Evolutionary conservation across 2,329 filamentous ascomycete genomes (phyloP), one percentile per base, ranked within the genome.

Genomic region (Ophiostoma ips): DNA sequence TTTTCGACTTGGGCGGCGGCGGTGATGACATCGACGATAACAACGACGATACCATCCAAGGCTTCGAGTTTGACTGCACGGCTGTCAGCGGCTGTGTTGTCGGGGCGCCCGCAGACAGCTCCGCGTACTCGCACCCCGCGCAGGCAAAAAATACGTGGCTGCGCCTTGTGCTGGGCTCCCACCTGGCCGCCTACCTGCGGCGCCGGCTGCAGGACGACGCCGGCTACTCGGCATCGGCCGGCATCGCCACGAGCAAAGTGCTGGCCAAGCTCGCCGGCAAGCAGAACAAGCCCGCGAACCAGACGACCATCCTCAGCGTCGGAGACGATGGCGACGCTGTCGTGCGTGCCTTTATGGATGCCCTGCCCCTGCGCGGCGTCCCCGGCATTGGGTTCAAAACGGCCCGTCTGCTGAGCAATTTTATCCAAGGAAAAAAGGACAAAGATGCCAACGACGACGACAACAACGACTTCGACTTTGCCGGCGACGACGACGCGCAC

Each of bases 181-280:
- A 95, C 65, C 68, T 96, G 31, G 87, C 87, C 5, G 71, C 77
- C 30, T 72, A 90, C 61, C 64, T 96, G 24, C 81, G 90, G 12
- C 68, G 73, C 50, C 76, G 77, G 59, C 69, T 96, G 11, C 84
- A 94, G 59, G 37, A 18, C 15, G 70, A 80, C 43, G 72, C 87
- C 43, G 87, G 87, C 1, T 95, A 90, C 65, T 95, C 88, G 0
- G 84, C 84, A 28, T 90, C 89, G 1, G 88, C 86, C 38, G 90
- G 90, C 4, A 79, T 96, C 19, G 83, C 88, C 2, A 94, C 87
- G 1, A 90, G 83, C 60, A 96, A 96, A 64, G 65, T 90, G 5
- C 71, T 95, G 11, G 80, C 85, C 52, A 96, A 96, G 64, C 73
- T 96, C 13, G 85, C 81, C 10, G 90, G 90, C 12, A 84, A 79